Base-by-base conservation (phyloP, 139 green algal species). In the Trebouxia sp. region DNA sequence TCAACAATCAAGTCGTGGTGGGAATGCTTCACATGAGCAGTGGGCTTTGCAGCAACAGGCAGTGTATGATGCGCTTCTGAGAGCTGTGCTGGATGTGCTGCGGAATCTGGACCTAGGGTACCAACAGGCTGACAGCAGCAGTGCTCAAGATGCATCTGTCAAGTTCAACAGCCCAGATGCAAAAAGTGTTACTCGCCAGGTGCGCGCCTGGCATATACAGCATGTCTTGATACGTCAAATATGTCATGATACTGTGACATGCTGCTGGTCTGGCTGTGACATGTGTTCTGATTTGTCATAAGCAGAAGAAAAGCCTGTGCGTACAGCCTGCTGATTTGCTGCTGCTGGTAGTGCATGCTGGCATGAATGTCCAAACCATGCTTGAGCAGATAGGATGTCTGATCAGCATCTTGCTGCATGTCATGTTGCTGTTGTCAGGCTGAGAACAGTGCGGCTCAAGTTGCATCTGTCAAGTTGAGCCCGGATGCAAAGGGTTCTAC, bases 81-180 rank as follows among this genome's bases (percentile, higher is more conserved):
- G 43, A 5, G 51, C 51, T 30, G 30, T 83, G 1, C 22, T 80
- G n/a, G 51, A 79, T 39, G 69, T 50, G 5, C 24, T 83, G 5
- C 5, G 39, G 20, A 74, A 62, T 14, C n/a, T 83, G 67, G 70
- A 83, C 39, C 26, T 83, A 39, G n/a, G 56, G 10, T 80, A 83
- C 65, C 78, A 82, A 26, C 38, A 75, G 20, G 43, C 41, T 17
- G 55, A 48, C 3, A 12, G 26, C 39, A n/a, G 15, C 12, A 26
- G 3, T 6, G 24, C 20, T 28, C 6, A 39, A 75, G 76, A 39
- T 47, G 12, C 10, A 22, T 4, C 11, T 10, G 7, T 26, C n/a
- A 67, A 17, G 42, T 41, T 75, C 39, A 65, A 6, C 45, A 62
- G 45, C 47, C 22, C 43, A 47, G 74, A 37, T 24, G n/a, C 28